Conservation (phyloP, 1,284 basidiomycete genomes). For the Austroboletus novae-zelandiae region DNA sequence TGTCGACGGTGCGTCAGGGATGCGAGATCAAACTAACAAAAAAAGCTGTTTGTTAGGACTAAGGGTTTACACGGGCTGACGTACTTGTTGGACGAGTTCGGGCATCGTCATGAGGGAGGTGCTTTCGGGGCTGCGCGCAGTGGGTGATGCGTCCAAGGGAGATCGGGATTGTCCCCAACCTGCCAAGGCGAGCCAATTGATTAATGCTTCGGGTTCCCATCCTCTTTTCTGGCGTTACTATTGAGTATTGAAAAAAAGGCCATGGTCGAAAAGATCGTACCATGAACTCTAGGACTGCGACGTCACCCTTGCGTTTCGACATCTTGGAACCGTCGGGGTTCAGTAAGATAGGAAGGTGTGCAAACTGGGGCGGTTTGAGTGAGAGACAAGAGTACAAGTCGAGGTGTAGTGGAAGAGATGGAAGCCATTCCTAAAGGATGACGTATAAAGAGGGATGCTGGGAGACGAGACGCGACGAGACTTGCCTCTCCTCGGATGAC, state of each 20-base stretch:
- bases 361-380: slow-evolving; percentile 76
- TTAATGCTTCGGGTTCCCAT: slow-evolving; percentile 86
- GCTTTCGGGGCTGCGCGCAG: slow-evolving; percentile 54
- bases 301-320: slow-evolving; percentile 91
- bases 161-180: slow-evolving; percentile 71
- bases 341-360: slow-evolving; percentile 87
- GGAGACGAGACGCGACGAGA: not conserved
- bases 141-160: slow-evolving; percentile 15
- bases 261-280: slow-evolving; percentile 40
- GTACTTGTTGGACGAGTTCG: slow-evolving; percentile 63
- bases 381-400: slow-evolving; percentile 84
- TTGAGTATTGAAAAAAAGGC: not conserved
- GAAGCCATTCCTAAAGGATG: slow-evolving; percentile 83
- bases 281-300: slow-evolving; percentile 83
- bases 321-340: slow-evolving; percentile 94
- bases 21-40: slow-evolving; percentile 62
- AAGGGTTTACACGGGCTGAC: slow-evolving; percentile 2
- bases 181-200: slow-evolving; percentile 92
- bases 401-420: slow-evolving; percentile 91
- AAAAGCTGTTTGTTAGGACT: too few species aligned
- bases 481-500: slow-evolving; percentile 90
- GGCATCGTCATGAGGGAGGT: slow-evolving; percentile 62
- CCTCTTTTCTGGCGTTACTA: slow-evolving; percentile 53
- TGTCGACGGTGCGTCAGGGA: slow-evolving; percentile 74
- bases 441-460: not conserved